Evolutionary conservation across 1,139 yeast genomes (phyloP).

Genomic region (Lodderomyces elongisporus): DNA sequence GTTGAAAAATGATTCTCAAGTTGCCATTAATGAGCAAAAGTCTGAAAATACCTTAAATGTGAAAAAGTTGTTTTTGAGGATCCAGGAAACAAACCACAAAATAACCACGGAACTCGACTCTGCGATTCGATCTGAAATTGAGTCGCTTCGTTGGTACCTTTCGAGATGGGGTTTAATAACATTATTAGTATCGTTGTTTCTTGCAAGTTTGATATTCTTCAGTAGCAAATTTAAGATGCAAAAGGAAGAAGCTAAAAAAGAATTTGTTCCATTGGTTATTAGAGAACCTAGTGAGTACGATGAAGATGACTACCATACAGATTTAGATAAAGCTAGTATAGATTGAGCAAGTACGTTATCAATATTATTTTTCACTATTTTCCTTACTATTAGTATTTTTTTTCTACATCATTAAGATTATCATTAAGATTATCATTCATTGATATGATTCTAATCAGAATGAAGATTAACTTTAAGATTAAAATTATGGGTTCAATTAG

Average conservation of each 20-base stretch:
- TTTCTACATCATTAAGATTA: too few species aligned
- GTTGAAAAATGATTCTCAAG: constrained; percentile 70
- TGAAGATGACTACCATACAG: constrained; percentile 41
- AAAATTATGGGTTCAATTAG: too few species aligned
- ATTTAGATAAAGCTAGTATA: constrained; percentile 24
- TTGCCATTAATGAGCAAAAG: constrained; percentile 81
- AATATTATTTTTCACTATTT: too few species aligned
- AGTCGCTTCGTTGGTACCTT: constrained; percentile 87
- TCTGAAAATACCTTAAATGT: constrained; percentile 79
- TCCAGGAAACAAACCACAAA: constrained; percentile 82
- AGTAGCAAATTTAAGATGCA: constrained; percentile 26
- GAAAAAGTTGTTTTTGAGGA: constrained; percentile 60
- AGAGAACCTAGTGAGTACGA: constrained; percentile 43
- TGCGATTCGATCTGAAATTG: constrained; percentile 81
- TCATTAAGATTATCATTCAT: too few species aligned
- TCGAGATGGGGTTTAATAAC: constrained; percentile 81
- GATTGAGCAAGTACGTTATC: too few species aligned
- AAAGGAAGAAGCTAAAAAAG: constrained; percentile 25
- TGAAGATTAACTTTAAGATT: too few species aligned
- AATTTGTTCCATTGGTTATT: constrained; percentile 42
- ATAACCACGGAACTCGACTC: constrained; percentile 80
- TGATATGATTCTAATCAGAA: too few species aligned
- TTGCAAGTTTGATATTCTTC: constrained; percentile 41
- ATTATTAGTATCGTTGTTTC: constrained; percentile 40
- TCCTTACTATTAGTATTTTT: too few species aligned